phyloP scores from a whole-genome alignment of 768 basidiomycete genomes.

The Rhizopogon roseolus region DNA sequence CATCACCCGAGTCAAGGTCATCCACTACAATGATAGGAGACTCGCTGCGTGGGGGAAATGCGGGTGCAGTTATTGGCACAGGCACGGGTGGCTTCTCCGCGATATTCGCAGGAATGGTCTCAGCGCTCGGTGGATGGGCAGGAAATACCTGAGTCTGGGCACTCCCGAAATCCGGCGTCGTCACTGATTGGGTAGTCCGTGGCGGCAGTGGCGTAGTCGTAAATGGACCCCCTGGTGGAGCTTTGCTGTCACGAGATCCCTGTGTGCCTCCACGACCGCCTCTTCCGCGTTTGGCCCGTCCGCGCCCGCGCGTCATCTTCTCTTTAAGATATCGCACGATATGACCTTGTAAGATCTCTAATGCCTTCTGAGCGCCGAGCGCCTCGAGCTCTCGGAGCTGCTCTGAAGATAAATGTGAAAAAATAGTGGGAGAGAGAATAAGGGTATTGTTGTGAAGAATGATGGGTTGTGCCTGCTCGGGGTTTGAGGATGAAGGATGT shows the following conservation, averaged over 20 bases:
- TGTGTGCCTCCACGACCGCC: constrained; percentile 3
- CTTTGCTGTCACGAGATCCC: not conserved
- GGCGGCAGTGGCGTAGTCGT: constrained; percentile 39
- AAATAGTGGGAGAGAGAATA: constrained; percentile 81
- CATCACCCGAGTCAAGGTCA: constrained; percentile 47
- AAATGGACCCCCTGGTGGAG: constrained; percentile 28
- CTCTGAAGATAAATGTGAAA: constrained; percentile 68
- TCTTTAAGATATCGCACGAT: constrained; percentile 86
- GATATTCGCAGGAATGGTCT: constrained; percentile 14
- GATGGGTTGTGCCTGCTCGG: constrained; percentile 57
- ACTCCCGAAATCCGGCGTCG: not conserved
- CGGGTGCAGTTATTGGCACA: constrained; percentile 23
- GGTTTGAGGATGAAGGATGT: constrained; percentile 40
- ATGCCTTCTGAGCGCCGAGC: constrained; percentile 77
- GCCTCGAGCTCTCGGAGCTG: constrained; percentile 73
- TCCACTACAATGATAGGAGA: constrained; percentile 58
- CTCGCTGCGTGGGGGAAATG: constrained; percentile 20
- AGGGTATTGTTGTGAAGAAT: constrained; percentile 81
- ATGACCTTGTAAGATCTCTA: constrained; percentile 77
- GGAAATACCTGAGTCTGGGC: not conserved
- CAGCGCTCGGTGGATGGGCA: constrained; percentile 7
- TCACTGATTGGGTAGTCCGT: constrained; percentile 12
- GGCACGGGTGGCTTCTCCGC: constrained; percentile 23
- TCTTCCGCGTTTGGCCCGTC: constrained; percentile 13
- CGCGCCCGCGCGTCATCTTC: constrained; percentile 34